Evolutionary conservation across 805 yeast genomes (phyloP).

Genomic region (Ogataea parapolymorpha): DNA sequence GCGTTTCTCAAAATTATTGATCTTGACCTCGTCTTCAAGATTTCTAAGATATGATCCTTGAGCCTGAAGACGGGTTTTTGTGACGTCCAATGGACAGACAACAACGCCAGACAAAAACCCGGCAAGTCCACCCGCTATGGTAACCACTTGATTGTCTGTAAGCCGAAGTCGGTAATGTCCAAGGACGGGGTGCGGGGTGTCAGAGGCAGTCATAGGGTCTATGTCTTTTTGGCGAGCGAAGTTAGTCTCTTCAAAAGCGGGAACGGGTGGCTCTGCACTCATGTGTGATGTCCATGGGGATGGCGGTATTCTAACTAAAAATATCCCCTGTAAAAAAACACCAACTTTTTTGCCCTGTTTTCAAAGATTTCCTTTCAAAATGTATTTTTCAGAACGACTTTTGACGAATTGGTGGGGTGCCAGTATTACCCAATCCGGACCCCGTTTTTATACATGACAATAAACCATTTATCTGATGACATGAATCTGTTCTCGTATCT

Average conservation of each 20-base stretch:
- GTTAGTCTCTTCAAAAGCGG: constrained; percentile 3
- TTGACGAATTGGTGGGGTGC: constrained; percentile 5
- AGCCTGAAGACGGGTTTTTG: constrained; percentile 91
- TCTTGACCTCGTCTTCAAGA: constrained; percentile 10
- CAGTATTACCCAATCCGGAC: constrained; percentile 6
- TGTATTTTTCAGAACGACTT: neutral
- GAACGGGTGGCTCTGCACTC: constrained; percentile 8
- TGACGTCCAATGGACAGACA: constrained; percentile 95
- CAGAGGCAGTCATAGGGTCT: neutral
- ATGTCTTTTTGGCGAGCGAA: neutral
- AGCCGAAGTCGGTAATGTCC: constrained; percentile 15
- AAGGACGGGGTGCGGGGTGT: constrained; percentile 1
- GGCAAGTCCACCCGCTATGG: constrained; percentile 89
- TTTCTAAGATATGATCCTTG: constrained; percentile 55
- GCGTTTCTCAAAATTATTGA: constrained; percentile 16
- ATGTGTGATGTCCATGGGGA: neutral
- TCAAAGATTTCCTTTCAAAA: neutral
- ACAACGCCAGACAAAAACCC: constrained; percentile 86
- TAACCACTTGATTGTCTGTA: constrained; percentile 49
- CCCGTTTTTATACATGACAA: neutral
- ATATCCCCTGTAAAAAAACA: constrained; percentile 5
- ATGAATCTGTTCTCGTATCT: constrained; percentile 1
- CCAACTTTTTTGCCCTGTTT: constrained; percentile 1
- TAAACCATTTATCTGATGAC: neutral
- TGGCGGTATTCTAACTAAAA: constrained; percentile 1